Evolutionary conservation across 78 protist species (phyloP).

Genomic region (Blattamonas nauphoetae): DNA sequence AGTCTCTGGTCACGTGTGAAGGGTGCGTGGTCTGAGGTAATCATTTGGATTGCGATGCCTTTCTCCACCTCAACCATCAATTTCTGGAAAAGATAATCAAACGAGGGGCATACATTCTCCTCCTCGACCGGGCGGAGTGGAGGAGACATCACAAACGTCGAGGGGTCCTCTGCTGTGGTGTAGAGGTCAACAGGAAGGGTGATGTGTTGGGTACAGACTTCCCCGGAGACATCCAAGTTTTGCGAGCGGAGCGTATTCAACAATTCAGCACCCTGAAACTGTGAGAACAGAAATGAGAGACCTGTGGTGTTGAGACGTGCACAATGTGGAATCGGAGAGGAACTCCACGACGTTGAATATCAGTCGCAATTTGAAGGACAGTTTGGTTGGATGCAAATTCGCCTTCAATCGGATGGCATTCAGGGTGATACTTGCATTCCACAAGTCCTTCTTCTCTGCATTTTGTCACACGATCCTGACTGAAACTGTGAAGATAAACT

Average conservation of each 20-base stretch:
- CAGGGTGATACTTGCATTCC: not conserved
- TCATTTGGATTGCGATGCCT: not conserved
- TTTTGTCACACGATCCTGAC: not conserved
- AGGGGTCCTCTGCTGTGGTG: not conserved
- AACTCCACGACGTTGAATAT: no score
- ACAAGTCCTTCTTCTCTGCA: not conserved
- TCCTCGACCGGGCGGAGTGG: not conserved
- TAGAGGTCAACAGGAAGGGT: not conserved
- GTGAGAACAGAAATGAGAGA: no score
- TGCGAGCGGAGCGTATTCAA: not conserved
- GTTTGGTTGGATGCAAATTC: not conserved
- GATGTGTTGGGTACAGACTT: conserved; percentile 4
- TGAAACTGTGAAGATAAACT: not conserved
- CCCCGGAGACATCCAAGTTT: not conserved
- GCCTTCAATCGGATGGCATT: conserved; percentile 5
- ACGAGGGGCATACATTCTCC: not conserved
- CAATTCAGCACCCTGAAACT: not conserved
- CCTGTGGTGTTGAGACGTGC: conserved; percentile 9
- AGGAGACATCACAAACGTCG: not conserved
- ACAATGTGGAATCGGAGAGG: not conserved
- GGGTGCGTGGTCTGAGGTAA: not conserved
- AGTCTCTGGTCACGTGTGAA: not conserved
- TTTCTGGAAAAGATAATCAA: no score
- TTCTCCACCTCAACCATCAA: not conserved
- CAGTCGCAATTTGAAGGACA: not conserved